A percentile compares a stretch with the other conserved stretches of the same genome.
Evolutionary conservation across 768 basidiomycete species (phyloP).

Genomic region (Calocybe cyanea): DNA sequence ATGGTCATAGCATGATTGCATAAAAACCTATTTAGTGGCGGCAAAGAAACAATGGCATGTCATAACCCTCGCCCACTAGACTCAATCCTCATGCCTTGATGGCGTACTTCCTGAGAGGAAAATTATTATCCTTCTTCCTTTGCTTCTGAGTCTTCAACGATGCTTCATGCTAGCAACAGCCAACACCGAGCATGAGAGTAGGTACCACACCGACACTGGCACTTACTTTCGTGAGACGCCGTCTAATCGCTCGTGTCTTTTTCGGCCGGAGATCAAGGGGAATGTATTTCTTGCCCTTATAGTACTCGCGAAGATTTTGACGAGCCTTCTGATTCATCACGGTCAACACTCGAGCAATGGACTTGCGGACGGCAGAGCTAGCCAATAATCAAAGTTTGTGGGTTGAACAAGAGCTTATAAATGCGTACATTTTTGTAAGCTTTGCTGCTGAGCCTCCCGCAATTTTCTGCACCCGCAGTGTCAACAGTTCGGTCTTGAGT

Average conservation of each 20-base stretch:
- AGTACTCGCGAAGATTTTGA: constrained; percentile 94
- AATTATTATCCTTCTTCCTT: constrained; percentile 92
- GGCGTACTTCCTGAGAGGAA: constrained; percentile 91
- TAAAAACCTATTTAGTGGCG: too few species aligned
- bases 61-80: constrained; percentile 13
- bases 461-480: constrained; percentile 96
- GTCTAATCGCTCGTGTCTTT: constrained; percentile 97
- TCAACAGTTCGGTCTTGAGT: constrained; percentile 92
- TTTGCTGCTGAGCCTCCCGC: constrained; percentile 94
- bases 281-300: constrained; percentile 94
- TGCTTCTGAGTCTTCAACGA: constrained; percentile 89
- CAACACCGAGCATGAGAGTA: neutral
- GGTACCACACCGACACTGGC: neutral
- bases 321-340: constrained; percentile 98
- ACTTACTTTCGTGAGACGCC: constrained; percentile 85
- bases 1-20: too few species aligned
- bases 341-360: constrained; percentile 95
- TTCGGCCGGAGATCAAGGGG: constrained; percentile 97
- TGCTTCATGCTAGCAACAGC: constrained; percentile 61
- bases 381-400: neutral
- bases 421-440: constrained; percentile 92
- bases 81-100: constrained; percentile 72
- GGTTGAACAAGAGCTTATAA: neutral
- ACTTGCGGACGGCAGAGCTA: constrained; percentile 96
- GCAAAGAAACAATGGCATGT: constrained; percentile 19